Evolutionary conservation across 1,284 basidiomycete genomes (phyloP).

Genomic region (Dichomitus squalens): DNA sequence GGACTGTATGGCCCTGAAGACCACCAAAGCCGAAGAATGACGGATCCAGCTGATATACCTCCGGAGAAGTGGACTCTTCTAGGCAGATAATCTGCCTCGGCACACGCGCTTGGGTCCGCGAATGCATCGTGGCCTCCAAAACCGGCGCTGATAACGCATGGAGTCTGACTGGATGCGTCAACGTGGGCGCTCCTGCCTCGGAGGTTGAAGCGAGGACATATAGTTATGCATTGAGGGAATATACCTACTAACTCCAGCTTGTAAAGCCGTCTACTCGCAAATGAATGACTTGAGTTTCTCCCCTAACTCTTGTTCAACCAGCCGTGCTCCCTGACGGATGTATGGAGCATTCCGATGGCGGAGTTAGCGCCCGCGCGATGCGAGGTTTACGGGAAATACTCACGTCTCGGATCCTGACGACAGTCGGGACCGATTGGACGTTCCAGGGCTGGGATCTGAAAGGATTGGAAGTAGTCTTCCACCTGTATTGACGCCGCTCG

Average conservation of each 20-base stretch:
- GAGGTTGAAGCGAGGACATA: slow-evolving; percentile 11
- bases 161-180: slow-evolving; percentile 10
- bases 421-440: slow-evolving; percentile 69
- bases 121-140: slow-evolving; percentile 15
- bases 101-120: slow-evolving; percentile 18
- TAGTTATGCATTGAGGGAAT: slow-evolving; percentile 22
- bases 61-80: background rate
- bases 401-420: slow-evolving; percentile 70
- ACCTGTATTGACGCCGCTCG: slow-evolving; percentile 43
- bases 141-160: slow-evolving; percentile 16
- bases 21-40: background rate
- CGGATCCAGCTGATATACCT: background rate
- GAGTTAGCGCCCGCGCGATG: slow-evolving; percentile 6
- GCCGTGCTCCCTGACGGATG: slow-evolving; percentile 44
- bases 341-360: background rate
- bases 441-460: slow-evolving; percentile 72
- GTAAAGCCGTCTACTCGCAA: slow-evolving; percentile 7
- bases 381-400: slow-evolving; percentile 33
- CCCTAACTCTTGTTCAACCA: slow-evolving; percentile 50
- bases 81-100: background rate
- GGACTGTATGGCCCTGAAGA: background rate
- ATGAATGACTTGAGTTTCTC: slow-evolving; percentile 23
- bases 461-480: slow-evolving; percentile 64
- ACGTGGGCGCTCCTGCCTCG: slow-evolving; percentile 10
- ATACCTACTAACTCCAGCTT: slow-evolving; percentile 9